A percentile compares a stretch with the other conserved stretches of the same genome.
Conservation (phyloP, 345 rosid species). For the Gossypium thurberi region DNA sequence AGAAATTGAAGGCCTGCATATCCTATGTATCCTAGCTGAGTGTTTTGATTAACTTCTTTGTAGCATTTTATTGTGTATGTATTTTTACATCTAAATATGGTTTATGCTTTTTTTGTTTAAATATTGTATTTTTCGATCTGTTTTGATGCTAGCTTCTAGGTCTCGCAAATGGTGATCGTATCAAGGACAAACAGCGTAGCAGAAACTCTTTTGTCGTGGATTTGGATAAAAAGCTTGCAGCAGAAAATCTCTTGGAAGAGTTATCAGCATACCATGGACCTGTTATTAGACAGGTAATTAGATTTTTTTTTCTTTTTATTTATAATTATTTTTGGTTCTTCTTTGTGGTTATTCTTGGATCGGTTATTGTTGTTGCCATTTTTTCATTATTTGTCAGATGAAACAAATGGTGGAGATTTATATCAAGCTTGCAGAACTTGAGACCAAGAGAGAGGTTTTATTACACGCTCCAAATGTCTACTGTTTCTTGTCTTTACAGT, state of each 20-base stretch:
- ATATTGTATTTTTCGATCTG: constrained; percentile 1
- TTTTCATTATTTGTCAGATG: constrained; percentile 50
- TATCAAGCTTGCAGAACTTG: constrained; percentile 94
- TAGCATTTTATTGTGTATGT: too few relatives aligned
- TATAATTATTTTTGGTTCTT: background rate
- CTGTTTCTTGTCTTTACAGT: background rate
- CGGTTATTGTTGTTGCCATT: background rate
- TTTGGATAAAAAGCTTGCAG: constrained; percentile 80
- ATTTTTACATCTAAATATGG: background rate
- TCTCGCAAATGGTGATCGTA: constrained; percentile 90
- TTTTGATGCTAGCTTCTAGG: constrained; percentile 69
- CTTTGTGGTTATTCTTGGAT: background rate
- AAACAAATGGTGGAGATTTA: constrained; percentile 92
- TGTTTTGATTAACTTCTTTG: background rate
- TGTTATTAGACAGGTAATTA: constrained; percentile 66
- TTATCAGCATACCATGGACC: constrained; percentile 63
- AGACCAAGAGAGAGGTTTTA: constrained; percentile 89
- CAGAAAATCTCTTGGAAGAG: constrained; percentile 73
- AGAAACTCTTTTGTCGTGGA: constrained; percentile 91
- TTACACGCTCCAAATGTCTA: constrained; percentile 8
- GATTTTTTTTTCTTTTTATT: background rate
- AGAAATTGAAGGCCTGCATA: background rate
- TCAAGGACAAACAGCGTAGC: constrained; percentile 88
- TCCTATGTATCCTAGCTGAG: background rate
- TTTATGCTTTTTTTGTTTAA: constrained; percentile 9